phyloP scores from a whole-genome alignment of 2,329 filamentous ascomycete species.

The Exophiala phaeomuriformis region DNA sequence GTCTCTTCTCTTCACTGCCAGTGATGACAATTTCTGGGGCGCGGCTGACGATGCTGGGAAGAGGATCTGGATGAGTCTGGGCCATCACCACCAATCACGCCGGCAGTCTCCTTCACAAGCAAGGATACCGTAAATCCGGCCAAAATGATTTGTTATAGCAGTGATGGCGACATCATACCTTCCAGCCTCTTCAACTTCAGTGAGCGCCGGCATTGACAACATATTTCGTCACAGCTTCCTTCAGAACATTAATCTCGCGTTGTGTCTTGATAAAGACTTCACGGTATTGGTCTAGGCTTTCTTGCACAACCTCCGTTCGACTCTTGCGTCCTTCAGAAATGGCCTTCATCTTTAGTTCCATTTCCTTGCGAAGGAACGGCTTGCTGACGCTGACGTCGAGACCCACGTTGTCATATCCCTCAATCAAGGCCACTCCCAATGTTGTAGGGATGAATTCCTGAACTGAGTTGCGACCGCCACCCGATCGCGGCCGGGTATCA shows the following conservation, averaged over 20 bases:
- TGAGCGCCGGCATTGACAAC: conserved; percentile 37
- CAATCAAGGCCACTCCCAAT: conserved; percentile 81
- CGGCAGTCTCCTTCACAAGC: too few species aligned
- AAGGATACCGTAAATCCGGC: not conserved
- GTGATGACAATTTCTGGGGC: not conserved
- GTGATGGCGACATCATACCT: not conserved
- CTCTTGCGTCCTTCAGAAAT: conserved; percentile 84
- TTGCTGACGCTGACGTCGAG: conserved; percentile 90
- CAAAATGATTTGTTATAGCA: not conserved
- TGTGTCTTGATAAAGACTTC: conserved; percentile 77
- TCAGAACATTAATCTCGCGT: conserved; percentile 61
- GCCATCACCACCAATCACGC: too few species aligned
- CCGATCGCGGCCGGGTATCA: conserved; percentile 52
- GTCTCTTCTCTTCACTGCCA: not conserved
- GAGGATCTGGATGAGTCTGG: too few species aligned
- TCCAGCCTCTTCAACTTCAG: not conserved
- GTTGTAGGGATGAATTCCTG: conserved; percentile 90
- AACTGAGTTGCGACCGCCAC: conserved; percentile 45
- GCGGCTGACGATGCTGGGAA: not conserved
- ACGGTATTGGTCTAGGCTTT: conserved; percentile 80
- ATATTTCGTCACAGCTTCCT: conserved; percentile 53
- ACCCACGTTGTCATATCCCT: conserved; percentile 91
- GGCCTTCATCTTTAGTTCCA: conserved; percentile 94
- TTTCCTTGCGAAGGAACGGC: conserved; percentile 93
- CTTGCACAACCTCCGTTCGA: conserved; percentile 65